These are phyloP conservation scores for Rachicladosporium sp. DNA, from an alignment of 2,329 filamentous ascomycete species.

Conservation along the genomic window DNA sequence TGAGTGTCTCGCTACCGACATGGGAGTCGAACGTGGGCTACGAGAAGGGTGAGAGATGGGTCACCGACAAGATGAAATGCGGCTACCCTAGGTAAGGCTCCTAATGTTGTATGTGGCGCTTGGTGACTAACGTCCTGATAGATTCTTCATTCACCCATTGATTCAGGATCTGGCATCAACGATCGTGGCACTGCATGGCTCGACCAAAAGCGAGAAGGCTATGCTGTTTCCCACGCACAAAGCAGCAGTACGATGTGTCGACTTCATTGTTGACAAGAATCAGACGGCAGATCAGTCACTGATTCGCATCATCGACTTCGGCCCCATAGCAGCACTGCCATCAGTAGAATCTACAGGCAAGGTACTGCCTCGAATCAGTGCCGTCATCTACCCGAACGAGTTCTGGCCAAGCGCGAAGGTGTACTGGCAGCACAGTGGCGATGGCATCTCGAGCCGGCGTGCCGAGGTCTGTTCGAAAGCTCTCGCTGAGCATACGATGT, in stretches of 20 bases:
- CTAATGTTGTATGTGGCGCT: neutral
- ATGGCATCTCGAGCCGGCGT: slow-evolving; percentile 79
- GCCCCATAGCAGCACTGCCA: slow-evolving; percentile 44
- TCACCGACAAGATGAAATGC: slow-evolving; percentile 71
- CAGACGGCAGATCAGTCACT: slow-evolving; percentile 38
- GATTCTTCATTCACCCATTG: slow-evolving; percentile 82
- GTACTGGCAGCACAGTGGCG: slow-evolving; percentile 95
- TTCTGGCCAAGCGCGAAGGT: slow-evolving; percentile 68
- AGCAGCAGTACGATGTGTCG: slow-evolving; percentile 58
- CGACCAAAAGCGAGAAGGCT: slow-evolving; percentile 47
- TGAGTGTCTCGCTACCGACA: slow-evolving; percentile 89
- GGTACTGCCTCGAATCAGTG: slow-evolving; percentile 33
- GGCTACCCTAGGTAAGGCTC: slow-evolving; percentile 67
- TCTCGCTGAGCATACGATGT: slow-evolving; percentile 56
- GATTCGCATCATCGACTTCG: slow-evolving; percentile 49
- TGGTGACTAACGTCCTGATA: slow-evolving; percentile 21
- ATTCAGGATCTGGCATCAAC: slow-evolving; percentile 62
- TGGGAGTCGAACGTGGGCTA: slow-evolving; percentile 88
- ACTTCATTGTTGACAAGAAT: slow-evolving; percentile 55
- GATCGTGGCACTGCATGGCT: slow-evolving; percentile 53
- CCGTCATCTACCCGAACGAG: slow-evolving; percentile 56
- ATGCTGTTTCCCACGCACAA: slow-evolving; percentile 70
- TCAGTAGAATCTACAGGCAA: slow-evolving; percentile 27
- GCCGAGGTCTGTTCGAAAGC: slow-evolving; percentile 78
- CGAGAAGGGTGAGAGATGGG: slow-evolving; percentile 81